Base-by-base conservation (phyloP, 345 rosid genomes). In the Heritiera littoralis region DNA sequence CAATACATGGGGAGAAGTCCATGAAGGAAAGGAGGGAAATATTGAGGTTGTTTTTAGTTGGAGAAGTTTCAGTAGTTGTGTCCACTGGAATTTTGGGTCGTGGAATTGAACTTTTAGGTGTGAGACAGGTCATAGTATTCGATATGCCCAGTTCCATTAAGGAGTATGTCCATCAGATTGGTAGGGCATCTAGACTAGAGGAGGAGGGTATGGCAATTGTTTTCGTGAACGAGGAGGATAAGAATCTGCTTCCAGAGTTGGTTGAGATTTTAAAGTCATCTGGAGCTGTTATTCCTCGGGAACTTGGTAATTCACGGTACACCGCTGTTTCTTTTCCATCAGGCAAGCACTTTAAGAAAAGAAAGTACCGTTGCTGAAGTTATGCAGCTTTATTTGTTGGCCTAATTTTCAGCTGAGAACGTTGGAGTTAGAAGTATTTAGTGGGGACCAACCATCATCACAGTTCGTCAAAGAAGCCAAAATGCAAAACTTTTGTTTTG, bases 1-100 rank as follows among this genome's bases (percentile, higher is more conserved):
- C 97, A 20, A 89, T 95, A 59, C 98, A 95, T 80, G 99, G 98
- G 75, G 94, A 92, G 87, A 95, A 95, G 81, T 80, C 94, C 38
- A 93, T 93, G 97, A 90, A 86, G 85, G 98, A 95, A 81, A 92
- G 99, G 84, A 91, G 99, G 82, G 93, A 90, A 71, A 81, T 83
- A 64, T 88, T 93, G 96, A 87, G 77, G 56, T 88, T 86, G 20
- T 88, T 93, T 86, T 66, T 95, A 82, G 78, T 84, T 79, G 99
- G 96, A 66, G 94, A 95, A 81, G 87, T 88, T 79, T 87, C 97
- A 2, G 82, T 93, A 75, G 82, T 95, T 78, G 98, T 95, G 75
- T 86, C 98, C 5, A 93, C 97, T 9, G 99, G 96, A 80, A 83
- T 93, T 75, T 80, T 95, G 83, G 95, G 92, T 67, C 85, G 97